Conservation (phyloP, 371 early-diverging fungal species). For the Globomyces sp. region DNA sequence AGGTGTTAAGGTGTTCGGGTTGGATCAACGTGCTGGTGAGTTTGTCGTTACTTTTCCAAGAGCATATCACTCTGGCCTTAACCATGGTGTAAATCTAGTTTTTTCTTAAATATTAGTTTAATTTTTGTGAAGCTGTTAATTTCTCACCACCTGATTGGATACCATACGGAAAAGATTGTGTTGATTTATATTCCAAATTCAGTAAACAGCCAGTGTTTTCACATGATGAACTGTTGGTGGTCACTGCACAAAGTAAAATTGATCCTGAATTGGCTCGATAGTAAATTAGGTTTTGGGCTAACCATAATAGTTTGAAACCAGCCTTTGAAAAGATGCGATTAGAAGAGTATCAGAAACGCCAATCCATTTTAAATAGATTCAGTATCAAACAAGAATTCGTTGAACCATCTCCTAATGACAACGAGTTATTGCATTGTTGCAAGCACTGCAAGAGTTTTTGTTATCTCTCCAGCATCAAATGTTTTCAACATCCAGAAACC, state of each 20-base stretch:
- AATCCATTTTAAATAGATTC: not conserved
- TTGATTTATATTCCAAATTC: constrained; percentile 73
- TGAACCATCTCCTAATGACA: not conserved
- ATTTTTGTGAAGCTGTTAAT: constrained; percentile 96
- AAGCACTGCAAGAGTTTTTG: constrained; percentile 10
- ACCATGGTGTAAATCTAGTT: constrained; percentile 74
- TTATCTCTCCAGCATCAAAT: not conserved
- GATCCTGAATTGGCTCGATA: constrained; percentile 39
- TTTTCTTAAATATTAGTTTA: constrained; percentile 54
- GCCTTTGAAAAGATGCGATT: constrained; percentile 33
- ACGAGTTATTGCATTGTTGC: constrained; percentile 7
- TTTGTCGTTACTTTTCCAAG: constrained; percentile 95
- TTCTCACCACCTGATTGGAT: constrained; percentile 93
- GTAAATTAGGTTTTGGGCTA: constrained; percentile 30
- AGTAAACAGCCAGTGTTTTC: constrained; percentile 87
- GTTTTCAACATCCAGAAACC: not conserved
- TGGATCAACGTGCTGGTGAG: constrained; percentile 91
- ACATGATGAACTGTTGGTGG: constrained; percentile 83
- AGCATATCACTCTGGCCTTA: constrained; percentile 95
- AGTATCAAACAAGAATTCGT: not conserved
- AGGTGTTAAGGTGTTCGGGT: constrained; percentile 72
- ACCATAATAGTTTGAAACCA: constrained; percentile 18
- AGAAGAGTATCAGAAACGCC: constrained; percentile 11
- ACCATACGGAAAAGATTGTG: constrained; percentile 75
- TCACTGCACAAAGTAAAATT: constrained; percentile 4